phyloP scores from a whole-genome alignment of 2,329 filamentous ascomycete genomes.

The Diplodia corticola region DNA sequence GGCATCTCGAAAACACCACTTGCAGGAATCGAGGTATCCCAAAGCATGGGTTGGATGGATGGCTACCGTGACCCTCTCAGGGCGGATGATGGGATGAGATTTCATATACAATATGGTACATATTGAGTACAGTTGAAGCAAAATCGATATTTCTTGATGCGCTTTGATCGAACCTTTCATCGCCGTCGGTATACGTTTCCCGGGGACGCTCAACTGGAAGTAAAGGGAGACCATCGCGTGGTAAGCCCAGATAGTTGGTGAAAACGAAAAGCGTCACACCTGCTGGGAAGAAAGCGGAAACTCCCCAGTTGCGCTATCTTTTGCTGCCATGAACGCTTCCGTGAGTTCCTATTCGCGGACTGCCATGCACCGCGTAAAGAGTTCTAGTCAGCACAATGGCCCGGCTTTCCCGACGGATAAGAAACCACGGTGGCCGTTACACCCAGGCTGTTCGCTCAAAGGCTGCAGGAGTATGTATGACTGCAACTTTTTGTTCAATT shows the following conservation, averaged over 20 bases:
- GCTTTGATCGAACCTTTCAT: background rate
- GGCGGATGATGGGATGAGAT: background rate
- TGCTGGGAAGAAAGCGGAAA: background rate
- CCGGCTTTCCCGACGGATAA: too few relatives aligned
- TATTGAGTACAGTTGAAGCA: background rate
- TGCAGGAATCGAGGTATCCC: background rate
- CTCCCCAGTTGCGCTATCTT: background rate
- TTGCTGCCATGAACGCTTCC: background rate
- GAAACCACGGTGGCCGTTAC: background rate
- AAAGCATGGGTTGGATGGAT: background rate
- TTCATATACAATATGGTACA: constrained; percentile 13
- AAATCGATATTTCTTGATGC: background rate
- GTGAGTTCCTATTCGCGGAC: background rate
- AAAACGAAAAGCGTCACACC: background rate
- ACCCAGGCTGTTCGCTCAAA: background rate
- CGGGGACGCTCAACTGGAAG: background rate
- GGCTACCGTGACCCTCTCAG: background rate
- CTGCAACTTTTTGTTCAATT: too few relatives aligned
- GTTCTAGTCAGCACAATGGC: background rate
- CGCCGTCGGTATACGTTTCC: background rate
- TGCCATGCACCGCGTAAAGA: background rate
- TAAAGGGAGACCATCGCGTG: background rate
- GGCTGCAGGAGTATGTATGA: background rate
- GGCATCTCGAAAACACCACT: background rate
- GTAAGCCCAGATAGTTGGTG: background rate